Base-by-base conservation (phyloP, 768 basidiomycete species). In the Clavaria fumosa region DNA sequence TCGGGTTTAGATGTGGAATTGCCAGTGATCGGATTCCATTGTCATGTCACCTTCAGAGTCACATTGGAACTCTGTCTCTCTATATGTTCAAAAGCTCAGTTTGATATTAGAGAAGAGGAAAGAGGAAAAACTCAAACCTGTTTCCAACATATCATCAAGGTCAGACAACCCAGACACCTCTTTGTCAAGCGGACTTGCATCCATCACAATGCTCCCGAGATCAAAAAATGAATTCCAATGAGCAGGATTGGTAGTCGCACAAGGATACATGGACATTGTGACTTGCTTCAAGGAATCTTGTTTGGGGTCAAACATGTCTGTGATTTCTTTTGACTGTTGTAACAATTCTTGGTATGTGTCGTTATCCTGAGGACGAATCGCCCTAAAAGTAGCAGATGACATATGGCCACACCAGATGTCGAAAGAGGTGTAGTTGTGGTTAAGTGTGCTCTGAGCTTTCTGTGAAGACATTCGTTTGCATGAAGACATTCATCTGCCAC, bases 321-420 rank as follows among this genome's bases (percentile, higher is more conserved):
- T n/a, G 26, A 30, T 20, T n/a, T 38, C 19, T 12, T 24, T 26
- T 10, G 37, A 38, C 18, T 19, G 26, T 18, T 26, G n/a, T 18
- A 38, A 24, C 19, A 38, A 30, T 12, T 18, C 26, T 38, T 38
- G 22, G 5, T 38, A 22, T n/a, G 26, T 17, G n/a, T 23, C 19
- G 35, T 36, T 23, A 19, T 38, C 37, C 37, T 26, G 15, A 17
- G 7, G 26, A 9, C 23, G 23, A 24, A 38, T 38, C 7, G 37
- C 37, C 23, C 37, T 28, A 38, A 38, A 38, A 38, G 37, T 38
- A 23, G 23, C 23, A 26, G 37, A 38, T 23, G 35, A 36, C 9
- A 24, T 23, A 12, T 36, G 35, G 9, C 37, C 37, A 20, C 37
- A 38, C 38, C 38, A 39, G 30, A 39, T 39, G 21, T 39, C 38